Evolutionary conservation across 768 basidiomycete genomes (phyloP), one percentile per base, ranked within the genome.

Genomic region (Naganishia vaughanmartiniae): DNA sequence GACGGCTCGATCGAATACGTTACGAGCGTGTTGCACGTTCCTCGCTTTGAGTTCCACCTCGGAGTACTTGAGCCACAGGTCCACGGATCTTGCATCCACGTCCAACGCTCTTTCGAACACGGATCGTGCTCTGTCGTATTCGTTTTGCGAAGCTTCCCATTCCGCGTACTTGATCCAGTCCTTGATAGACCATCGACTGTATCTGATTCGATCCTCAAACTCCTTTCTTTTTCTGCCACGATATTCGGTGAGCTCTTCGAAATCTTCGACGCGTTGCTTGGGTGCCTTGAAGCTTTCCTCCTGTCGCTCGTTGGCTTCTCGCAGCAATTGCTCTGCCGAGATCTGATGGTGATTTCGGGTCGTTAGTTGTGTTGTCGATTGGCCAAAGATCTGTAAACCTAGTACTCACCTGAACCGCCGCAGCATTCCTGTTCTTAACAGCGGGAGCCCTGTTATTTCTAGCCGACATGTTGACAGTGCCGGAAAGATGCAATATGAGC

Each of bases 261-360:
- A 91, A 82, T 99, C 96, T 83, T 95, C 93, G 36, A 99, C 90
- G 48, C 93, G 87, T 79, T 99, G 96, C 76, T 89, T 91, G 14
- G 96, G 96, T 0, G 94, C 93, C 60, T 89, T 88, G 79, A 93
- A 91, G 15, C 89, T 87, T 34, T 90, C 87, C 80, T 98, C 96
- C 84, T 98, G 94, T 67, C 95, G 86, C 75, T 98, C 96, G 89
- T 97, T 93, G 58, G 96, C 96, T 84, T 99, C 96, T 76, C 96
- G 89, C 12, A 99, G 85, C 53, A 99, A 88, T 83, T 99, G 96
- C 83, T 98, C 96, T 17, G 96, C 92, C 70, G 96, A 98, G 83
- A 98, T 94, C 92, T 97, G 31, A 73, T 71, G 34, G 65, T 63
- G 58, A 66, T 57, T 69, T 48, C 54, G 42, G 4, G 51, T 42